Evolutionary conservation across 2,329 filamentous ascomycete genomes (phyloP).

Genomic region (Cytospora mali): DNA sequence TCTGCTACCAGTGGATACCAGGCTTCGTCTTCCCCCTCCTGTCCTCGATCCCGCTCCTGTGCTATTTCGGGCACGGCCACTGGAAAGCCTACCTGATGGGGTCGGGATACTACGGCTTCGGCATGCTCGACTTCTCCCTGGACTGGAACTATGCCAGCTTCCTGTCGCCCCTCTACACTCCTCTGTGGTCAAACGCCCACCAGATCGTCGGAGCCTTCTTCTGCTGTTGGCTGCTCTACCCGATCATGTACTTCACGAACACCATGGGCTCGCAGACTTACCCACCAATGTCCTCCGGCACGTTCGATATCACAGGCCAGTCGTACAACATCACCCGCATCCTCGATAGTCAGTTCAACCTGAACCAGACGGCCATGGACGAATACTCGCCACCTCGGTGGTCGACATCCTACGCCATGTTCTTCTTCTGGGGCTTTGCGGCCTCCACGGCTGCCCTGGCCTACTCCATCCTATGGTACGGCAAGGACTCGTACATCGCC

Average conservation of each 20-base stretch:
- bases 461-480: conserved; percentile 36
- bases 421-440: conserved; percentile 41
- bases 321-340: conserved; percentile 35
- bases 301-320: conserved; percentile 33
- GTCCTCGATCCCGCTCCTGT: conserved; percentile 34
- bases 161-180: conserved; percentile 32
- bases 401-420: conserved; percentile 37
- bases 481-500: conserved; percentile 31
- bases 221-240: conserved; percentile 31
- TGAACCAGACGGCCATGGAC: conserved; percentile 35
- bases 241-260: conserved; percentile 33
- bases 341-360: conserved; percentile 34
- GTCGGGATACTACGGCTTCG: conserved; percentile 37
- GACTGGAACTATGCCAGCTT: conserved; percentile 36
- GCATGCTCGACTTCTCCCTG: conserved; percentile 36
- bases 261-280: conserved; percentile 29
- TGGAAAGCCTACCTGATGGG: conserved; percentile 38
- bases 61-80: conserved; percentile 38
- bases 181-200: conserved; percentile 31
- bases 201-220: conserved; percentile 29
- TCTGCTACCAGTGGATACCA: conserved; percentile 39
- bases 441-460: conserved; percentile 37
- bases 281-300: conserved; percentile 33
- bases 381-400: conserved; percentile 35
- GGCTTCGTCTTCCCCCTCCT: conserved; percentile 37